These are phyloP conservation scores for Nannizziopsis barbatae DNA, from an alignment of 2,329 filamentous ascomycete genomes.

Conservation along the genomic window DNA sequence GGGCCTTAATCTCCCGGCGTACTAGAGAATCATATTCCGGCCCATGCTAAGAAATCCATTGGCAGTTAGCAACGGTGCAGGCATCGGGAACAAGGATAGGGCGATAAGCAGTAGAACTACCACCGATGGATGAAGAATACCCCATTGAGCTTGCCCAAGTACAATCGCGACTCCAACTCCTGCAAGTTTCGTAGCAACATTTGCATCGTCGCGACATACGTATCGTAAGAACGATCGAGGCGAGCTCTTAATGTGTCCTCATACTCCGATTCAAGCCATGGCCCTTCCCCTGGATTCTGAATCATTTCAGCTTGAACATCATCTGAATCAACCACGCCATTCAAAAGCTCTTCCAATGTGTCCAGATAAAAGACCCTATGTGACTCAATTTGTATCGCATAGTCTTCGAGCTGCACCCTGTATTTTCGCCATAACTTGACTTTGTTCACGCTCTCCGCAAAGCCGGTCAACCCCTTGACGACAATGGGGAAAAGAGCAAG, in stretches of 20 bases:
- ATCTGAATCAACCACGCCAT: constrained; percentile 15
- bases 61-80: no score
- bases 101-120: no score
- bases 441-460: background rate
- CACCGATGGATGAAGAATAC: no score
- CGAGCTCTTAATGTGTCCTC: constrained; percentile 9
- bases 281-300: constrained; percentile 10
- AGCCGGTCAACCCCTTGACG: constrained; percentile 11
- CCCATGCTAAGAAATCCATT: constrained; percentile 1
- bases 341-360: constrained; percentile 15
- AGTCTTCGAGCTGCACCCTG: constrained; percentile 13
- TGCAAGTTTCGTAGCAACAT: background rate
- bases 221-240: constrained; percentile 14
- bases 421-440: constrained; percentile 10
- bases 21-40: constrained; percentile 32
- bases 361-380: constrained; percentile 15
- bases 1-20: constrained; percentile 36
- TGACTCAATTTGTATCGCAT: constrained; percentile 11
- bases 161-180: background rate
- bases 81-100: no score
- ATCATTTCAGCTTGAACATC: constrained; percentile 15
- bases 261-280: constrained; percentile 1
- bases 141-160: background rate
- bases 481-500: constrained; percentile 15
- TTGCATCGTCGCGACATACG: constrained; percentile 8